These are phyloP conservation scores for Erythrobasidium hasegawianum DNA, from an alignment of 1,284 basidiomycete species.

Conservation along the genomic window DNA sequence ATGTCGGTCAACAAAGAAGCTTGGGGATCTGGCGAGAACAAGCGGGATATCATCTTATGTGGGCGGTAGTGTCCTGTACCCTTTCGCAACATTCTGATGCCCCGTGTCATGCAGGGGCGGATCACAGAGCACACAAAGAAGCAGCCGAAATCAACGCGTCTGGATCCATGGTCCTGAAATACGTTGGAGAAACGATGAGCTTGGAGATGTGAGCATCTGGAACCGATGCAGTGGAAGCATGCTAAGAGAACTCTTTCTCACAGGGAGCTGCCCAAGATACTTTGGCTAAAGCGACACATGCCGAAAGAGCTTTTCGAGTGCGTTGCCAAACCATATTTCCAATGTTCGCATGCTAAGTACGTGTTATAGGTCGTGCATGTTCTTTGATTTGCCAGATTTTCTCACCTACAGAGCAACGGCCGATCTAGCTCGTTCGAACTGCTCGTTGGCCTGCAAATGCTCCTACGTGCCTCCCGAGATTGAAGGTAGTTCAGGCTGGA, in stretches of 20 bases:
- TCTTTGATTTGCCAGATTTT: constrained; percentile 97
- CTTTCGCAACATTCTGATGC: constrained; percentile 35
- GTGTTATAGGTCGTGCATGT: constrained; percentile 60
- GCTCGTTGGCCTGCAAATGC: constrained; percentile 95
- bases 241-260: background rate
- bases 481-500: constrained; percentile 64
- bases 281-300: constrained; percentile 95
- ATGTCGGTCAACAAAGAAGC: constrained; percentile 73
- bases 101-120: constrained; percentile 51
- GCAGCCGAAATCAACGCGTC: constrained; percentile 84
- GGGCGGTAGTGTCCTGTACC: constrained; percentile 57
- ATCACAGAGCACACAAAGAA: constrained; percentile 89
- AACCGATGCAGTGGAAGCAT: background rate
- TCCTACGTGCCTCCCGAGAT: constrained; percentile 78
- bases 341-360: background rate
- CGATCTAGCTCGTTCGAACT: constrained; percentile 74
- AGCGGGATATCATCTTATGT: constrained; percentile 72
- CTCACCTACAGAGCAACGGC: constrained; percentile 88
- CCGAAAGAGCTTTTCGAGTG: constrained; percentile 62
- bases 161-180: constrained; percentile 79
- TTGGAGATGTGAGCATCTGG: constrained; percentile 28
- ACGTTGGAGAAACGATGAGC: constrained; percentile 94
- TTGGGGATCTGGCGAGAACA: constrained; percentile 59
- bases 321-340: too few relatives aligned
- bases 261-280: constrained; percentile 65